Percentiles rank a stretch among this genome's conserved stretches.
Evolutionary conservation across 73 alveolate genomes (phyloP).

Genomic region (Durusdinium trenchii): DNA sequence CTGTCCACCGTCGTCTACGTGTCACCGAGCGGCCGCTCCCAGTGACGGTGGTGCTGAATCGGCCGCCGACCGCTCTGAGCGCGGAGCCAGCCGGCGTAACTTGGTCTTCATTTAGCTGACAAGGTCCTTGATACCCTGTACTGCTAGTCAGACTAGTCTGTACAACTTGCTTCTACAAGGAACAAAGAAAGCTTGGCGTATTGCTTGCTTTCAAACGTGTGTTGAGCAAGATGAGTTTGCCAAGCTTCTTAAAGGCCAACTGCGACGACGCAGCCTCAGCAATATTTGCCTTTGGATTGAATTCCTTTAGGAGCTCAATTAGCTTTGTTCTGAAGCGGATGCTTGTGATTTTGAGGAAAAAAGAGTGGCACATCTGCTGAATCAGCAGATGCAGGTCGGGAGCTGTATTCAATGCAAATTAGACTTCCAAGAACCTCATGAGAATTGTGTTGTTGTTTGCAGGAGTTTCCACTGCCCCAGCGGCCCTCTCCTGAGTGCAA

Average conservation of each 20-base stretch:
- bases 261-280: too few relatives aligned
- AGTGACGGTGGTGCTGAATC: slow-evolving; percentile 90
- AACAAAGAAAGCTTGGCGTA: not conserved
- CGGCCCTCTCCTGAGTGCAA: not conserved
- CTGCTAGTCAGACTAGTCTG: too few relatives aligned
- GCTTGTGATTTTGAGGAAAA: not conserved
- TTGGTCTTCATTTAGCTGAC: not conserved
- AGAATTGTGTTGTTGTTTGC: not conserved
- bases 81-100: slow-evolving; percentile 64
- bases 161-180: too few relatives aligned
- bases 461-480: not conserved
- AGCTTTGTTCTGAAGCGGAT: too few relatives aligned
- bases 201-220: not conserved
- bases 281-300: too few relatives aligned
- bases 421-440: not conserved
- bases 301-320: too few relatives aligned
- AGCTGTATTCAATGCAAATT: not conserved
- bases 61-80: slow-evolving; percentile 85
- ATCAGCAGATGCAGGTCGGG: slow-evolving; percentile 39
- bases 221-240: too few relatives aligned
- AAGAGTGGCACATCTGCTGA: slow-evolving; percentile 51
- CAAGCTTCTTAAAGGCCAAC: too few relatives aligned
- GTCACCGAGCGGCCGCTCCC: too few relatives aligned
- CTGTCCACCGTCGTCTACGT: too few relatives aligned
- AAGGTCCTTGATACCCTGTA: not conserved